A percentile compares a stretch with the other conserved stretches of the same genome.
Conservation (phyloP, 345 rosid species). For the Arabis alpina region DNA sequence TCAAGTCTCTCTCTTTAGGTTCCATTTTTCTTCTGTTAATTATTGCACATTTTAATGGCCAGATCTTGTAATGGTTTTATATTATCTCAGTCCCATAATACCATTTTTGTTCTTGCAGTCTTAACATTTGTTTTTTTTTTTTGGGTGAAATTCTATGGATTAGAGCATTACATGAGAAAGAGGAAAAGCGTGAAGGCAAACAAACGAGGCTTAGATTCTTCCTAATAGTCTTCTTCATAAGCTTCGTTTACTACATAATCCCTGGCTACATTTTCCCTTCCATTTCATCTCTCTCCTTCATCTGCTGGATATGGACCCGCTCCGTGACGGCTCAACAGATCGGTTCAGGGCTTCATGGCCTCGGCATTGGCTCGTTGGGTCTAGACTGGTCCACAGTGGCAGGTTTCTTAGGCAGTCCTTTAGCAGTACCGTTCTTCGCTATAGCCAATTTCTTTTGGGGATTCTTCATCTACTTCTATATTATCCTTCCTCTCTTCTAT, state of each 20-base stretch:
- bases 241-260: slow-evolving; percentile 66
- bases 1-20: slow-evolving; percentile 59
- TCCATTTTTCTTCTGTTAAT: neutral
- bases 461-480: slow-evolving; percentile 54
- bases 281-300: slow-evolving; percentile 59
- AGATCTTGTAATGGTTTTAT: neutral
- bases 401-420: slow-evolving; percentile 69
- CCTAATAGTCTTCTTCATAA: slow-evolving; percentile 51
- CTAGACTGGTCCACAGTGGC: slow-evolving; percentile 75
- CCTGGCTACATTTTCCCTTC: slow-evolving; percentile 73
- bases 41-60: neutral
- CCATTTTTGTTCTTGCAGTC: neutral
- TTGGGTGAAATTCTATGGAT: neutral
- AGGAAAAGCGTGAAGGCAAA: slow-evolving; percentile 57
- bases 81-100: neutral
- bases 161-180: slow-evolving; percentile 73
- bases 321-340: slow-evolving; percentile 68
- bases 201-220: slow-evolving; percentile 70
- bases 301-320: slow-evolving; percentile 73
- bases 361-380: slow-evolving; percentile 72
- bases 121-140: neutral
- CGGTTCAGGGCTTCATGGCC: slow-evolving; percentile 62
- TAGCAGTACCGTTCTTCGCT: slow-evolving; percentile 64
- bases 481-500: slow-evolving; percentile 62
- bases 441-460: slow-evolving; percentile 60